phyloP scores from a whole-genome alignment of 2,329 filamentous ascomycete species.

The Pseudohalonectria lignicola region DNA sequence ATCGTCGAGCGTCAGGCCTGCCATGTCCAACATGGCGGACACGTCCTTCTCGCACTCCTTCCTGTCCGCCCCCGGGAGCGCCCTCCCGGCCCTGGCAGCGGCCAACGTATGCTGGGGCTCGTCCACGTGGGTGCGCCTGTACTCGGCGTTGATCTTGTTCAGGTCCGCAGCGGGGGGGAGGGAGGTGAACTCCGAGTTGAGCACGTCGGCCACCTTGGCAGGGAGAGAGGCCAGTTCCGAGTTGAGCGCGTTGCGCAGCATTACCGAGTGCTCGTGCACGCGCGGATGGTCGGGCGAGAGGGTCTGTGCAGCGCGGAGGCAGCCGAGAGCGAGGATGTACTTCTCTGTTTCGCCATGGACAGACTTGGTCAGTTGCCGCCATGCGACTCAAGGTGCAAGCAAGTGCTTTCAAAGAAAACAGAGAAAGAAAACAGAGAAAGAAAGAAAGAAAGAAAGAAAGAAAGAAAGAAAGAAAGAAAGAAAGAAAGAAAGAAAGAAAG shows the following conservation, averaged over 20 bases:
- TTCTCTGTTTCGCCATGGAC: slow-evolving; percentile 49
- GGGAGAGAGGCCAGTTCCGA: slow-evolving; percentile 45
- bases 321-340: slow-evolving; percentile 77
- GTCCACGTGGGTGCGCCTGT: slow-evolving; percentile 47
- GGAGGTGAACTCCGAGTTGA: slow-evolving; percentile 57
- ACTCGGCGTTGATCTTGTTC: slow-evolving; percentile 55
- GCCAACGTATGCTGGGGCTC: slow-evolving; percentile 54
- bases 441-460: neutral
- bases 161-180: slow-evolving; percentile 48
- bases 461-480: neutral
- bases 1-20: slow-evolving; percentile 29
- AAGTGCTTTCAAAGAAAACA: slow-evolving; percentile 5
- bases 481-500: no score
- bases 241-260: slow-evolving; percentile 55
- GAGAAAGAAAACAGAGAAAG: neutral
- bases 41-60: slow-evolving; percentile 37
- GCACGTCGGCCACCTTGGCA: slow-evolving; percentile 54
- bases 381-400: no score
- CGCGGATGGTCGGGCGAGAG: slow-evolving; percentile 60
- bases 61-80: slow-evolving; percentile 36
- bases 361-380: neutral
- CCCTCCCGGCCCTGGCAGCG: slow-evolving; percentile 37
- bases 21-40: neutral
- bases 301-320: slow-evolving; percentile 61
- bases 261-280: slow-evolving; percentile 64